Conservation (phyloP, 176 grass and related monocot species). For the Zizania latifolia region DNA sequence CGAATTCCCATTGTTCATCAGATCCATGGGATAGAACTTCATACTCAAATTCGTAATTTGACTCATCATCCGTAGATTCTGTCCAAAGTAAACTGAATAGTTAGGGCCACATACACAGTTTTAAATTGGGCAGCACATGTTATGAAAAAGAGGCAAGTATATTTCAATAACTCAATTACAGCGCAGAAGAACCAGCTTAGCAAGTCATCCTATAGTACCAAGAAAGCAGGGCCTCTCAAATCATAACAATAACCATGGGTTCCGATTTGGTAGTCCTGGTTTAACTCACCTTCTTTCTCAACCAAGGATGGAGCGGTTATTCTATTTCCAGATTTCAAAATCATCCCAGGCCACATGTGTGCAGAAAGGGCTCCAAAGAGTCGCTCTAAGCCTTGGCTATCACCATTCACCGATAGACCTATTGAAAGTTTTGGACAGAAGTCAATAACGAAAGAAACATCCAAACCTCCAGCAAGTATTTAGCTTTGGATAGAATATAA, state of each 20-base stretch:
- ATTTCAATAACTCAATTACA: neutral
- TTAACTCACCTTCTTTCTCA: constrained; percentile 69
- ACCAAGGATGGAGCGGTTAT: constrained; percentile 56
- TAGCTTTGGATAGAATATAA: neutral
- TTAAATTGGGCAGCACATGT: neutral
- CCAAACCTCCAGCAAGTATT: neutral
- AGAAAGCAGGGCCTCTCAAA: neutral
- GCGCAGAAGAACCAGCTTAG: neutral
- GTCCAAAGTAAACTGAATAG: constrained; percentile 34
- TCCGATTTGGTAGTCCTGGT: neutral
- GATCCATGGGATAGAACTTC: constrained; percentile 90
- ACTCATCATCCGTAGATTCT: constrained; percentile 86
- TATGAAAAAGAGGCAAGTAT: neutral
- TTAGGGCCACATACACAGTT: neutral
- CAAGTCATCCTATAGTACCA: neutral
- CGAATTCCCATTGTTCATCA: constrained; percentile 63
- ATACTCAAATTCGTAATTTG: constrained; percentile 71
- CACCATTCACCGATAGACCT: constrained; percentile 90
- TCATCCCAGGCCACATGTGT: constrained; percentile 98
- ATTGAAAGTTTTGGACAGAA: constrained; percentile 10
- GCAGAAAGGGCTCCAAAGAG: constrained; percentile 83
- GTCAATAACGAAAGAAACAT: neutral
- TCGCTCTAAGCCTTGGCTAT: constrained; percentile 92
- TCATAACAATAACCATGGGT: neutral
- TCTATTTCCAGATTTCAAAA: constrained; percentile 85